A percentile compares a stretch with the other conserved stretches of the same genome.
These are phyloP conservation scores for Diaporthe nobilis DNA, from an alignment of 2,329 filamentous ascomycete genomes.

Conservation along the genomic window DNA sequence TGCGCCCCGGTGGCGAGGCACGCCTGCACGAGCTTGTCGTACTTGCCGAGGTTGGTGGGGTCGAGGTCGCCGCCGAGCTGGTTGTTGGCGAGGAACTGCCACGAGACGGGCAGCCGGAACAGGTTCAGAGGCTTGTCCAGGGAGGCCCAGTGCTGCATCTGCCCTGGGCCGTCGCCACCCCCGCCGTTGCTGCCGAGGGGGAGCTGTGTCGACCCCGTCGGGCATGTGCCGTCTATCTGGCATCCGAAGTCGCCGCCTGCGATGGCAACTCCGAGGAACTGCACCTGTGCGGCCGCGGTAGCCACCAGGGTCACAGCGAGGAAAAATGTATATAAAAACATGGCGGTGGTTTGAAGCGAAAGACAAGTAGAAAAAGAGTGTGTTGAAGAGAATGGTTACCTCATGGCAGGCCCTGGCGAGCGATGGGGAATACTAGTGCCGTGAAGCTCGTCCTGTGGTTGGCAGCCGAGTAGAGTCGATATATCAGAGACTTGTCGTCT, in stretches of 20 bases:
- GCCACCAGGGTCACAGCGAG: constrained; percentile 22
- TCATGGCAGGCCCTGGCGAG: constrained; percentile 19
- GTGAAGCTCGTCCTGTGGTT: constrained; percentile 7
- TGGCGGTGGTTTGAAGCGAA: neutral
- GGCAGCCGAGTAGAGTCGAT: neutral
- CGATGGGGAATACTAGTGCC: neutral
- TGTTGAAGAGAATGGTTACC: constrained; percentile 3
- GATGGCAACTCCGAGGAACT: constrained; percentile 56
- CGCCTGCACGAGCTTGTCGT: constrained; percentile 64
- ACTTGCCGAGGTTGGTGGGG: constrained; percentile 56
- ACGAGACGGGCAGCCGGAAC: constrained; percentile 68
- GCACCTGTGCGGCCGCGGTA: constrained; percentile 30
- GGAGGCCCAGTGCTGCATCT: constrained; percentile 70
- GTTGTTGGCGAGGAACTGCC: constrained; percentile 65
- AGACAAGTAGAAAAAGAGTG: constrained; percentile 2
- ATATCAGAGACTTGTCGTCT: constrained; percentile 24
- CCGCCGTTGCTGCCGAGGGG: constrained; percentile 25
- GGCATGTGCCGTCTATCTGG: constrained; percentile 56
- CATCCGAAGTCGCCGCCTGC: constrained; percentile 65
- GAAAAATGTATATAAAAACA: neutral
- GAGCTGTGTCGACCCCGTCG: constrained; percentile 47
- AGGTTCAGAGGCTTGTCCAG: constrained; percentile 67
- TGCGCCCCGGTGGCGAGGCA: constrained; percentile 62
- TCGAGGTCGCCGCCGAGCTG: constrained; percentile 59
- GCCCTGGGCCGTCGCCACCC: constrained; percentile 51